Evolutionary conservation across 495 filamentous ascomycete species (phyloP), one percentile per base, ranked within the genome.

Genomic region (Lophiostoma macrostomum): DNA sequence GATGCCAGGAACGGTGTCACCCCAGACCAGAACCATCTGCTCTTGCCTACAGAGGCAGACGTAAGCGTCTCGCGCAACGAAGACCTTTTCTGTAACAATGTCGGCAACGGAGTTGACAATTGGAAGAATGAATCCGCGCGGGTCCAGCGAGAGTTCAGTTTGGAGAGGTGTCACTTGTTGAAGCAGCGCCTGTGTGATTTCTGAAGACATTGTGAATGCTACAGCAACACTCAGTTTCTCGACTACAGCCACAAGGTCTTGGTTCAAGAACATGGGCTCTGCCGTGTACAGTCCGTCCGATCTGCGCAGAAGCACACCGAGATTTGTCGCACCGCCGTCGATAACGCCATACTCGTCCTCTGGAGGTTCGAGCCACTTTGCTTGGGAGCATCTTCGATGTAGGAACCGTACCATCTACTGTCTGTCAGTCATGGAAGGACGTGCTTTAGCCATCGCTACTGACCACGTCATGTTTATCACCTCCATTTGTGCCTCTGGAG

Each of bases 161-260:
- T 73, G 70, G 50, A 56, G 56, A 4, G 70, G 67, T 14, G 64
- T 50, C 16, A 73, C 52, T 23, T 63, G 61, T 29, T 62, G 56
- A 14, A 71, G 44, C 24, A 73, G 51, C 24, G 59, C 60, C 11
- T 60, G 39, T 8, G 67, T 67, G 34, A 69, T 69, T 30, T 68
- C 67, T 8, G 67, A 65, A 18, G 61, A 63, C 69, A 73, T 71
- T 1, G 70, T 71, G 51, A 73, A 71, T 12, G 70, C 70, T 14
- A 69, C 65, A 24, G 49, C 47, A 18, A 58, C 64, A 38, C 53
- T 55, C 4, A 70, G 58, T 31, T 35, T 63, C 23, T 62, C 50
- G 7, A 69, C 58, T 18, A 64, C 62, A 11, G 27, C 43, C 8
- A 66, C 48, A 14, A 70, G 46, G 11, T 61, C 54, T 27, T 29